These are phyloP conservation scores for Vigna nakashimae DNA, from an alignment of 306 rosid species.

Conservation along the genomic window DNA sequence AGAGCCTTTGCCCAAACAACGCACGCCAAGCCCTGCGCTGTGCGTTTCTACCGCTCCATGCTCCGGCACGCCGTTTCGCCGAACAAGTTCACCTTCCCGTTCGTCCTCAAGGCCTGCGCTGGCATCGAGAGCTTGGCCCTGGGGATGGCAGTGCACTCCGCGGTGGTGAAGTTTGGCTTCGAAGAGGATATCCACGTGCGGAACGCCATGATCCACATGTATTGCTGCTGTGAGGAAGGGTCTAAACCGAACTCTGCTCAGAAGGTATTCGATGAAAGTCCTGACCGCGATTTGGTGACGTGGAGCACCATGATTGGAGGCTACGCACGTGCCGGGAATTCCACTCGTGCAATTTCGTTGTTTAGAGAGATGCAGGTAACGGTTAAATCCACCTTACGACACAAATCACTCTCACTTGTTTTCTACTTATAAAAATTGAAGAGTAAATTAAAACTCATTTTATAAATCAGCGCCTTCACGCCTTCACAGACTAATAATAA, in stretches of 20 bases:
- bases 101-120: conserved; percentile 86
- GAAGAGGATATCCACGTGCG: conserved; percentile 69
- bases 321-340: conserved; percentile 65
- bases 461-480: too few relatives aligned
- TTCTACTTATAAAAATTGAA: too few relatives aligned
- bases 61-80: conserved; percentile 63
- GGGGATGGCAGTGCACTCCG: conserved; percentile 71
- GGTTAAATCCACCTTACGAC: background rate
- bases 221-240: conserved; percentile 64
- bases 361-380: conserved; percentile 76
- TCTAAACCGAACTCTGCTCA: conserved; percentile 47
- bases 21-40: conserved; percentile 51
- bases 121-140: conserved; percentile 63
- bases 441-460: too few relatives aligned
- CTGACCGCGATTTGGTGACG: conserved; percentile 66
- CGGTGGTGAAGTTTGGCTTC: conserved; percentile 72
- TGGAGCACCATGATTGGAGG: conserved; percentile 98
- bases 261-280: conserved; percentile 77
- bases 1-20: conserved; percentile 77
- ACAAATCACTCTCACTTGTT: too few relatives aligned
- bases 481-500: too few relatives aligned
- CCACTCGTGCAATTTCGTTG: conserved; percentile 60
- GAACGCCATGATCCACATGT: conserved; percentile 92
- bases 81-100: conserved; percentile 87
- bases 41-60: conserved; percentile 58